Base-by-base conservation (phyloP, 148 eudicot genomes). In the Camellia sinensis region DNA sequence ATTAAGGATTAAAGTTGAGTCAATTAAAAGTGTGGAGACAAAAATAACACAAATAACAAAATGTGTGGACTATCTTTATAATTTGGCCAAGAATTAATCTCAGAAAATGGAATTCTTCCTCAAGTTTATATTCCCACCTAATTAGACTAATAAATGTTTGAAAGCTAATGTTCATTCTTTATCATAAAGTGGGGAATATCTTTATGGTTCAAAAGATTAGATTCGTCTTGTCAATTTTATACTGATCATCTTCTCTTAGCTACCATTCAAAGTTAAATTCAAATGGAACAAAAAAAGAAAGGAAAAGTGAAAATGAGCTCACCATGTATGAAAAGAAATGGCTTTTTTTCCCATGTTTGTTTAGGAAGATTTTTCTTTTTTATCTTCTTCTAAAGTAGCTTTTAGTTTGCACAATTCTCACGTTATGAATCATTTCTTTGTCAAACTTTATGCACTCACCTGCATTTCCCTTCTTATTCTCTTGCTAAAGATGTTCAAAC, bases 201-300 rank as follows among this genome's bases (percentile, higher is more conserved):
- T 48, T 19, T 60, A 74, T 79, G 56, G 68, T 54, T 48, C 15
- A 29, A 73, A 80, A 80, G 82, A 72, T 80, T 72, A 60, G 54
- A 71, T 79, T 79, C 76, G 6, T 79, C 43, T 37, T 15, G 29
- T 79, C 41, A 43, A 29, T 29, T 43, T 40, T 17, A 21, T 37
- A 53, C 45, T 73, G 0, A 52, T 73, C 21, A 57, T 12, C 40
- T 2, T 21, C 14, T 67, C 13, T 21, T 48, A 21, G 72, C 72
- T 44, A n/a, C 52, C 72, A 7, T 41, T 69, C 72, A 69, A 69
- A 48, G 44, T 69, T 69, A 50, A 41, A 19, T 54, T 79, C 18
- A 68, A 50, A 45, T 3, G 52, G 52, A 5, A 48, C 52, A 48
- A 48, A 48, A 48, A 40, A 15, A 44, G 15, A 64, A 48, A 22